Evolutionary conservation across 768 basidiomycete genomes (phyloP).

Genomic region (Phanerochaete sordida): DNA sequence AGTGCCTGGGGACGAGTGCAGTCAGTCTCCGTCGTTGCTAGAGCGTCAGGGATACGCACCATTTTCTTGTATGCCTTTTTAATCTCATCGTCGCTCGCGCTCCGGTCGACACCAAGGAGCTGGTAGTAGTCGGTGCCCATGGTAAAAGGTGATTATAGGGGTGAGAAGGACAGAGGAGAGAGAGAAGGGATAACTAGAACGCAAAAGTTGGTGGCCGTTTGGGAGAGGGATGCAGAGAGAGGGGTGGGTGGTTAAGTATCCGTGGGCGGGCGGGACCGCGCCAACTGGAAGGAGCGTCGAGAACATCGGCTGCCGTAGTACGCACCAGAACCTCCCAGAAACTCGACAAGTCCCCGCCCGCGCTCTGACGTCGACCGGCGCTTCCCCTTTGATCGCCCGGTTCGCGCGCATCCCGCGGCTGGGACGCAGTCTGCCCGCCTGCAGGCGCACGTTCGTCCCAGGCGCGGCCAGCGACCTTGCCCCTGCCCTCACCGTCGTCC

Average conservation of each 20-base stretch:
- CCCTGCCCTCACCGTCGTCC: not conserved
- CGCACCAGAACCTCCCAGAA: constrained; percentile 36
- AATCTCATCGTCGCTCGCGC: constrained; percentile 80
- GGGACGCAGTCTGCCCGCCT: not conserved
- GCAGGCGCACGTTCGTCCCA: not conserved
- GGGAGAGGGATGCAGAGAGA: not conserved
- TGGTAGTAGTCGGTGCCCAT: constrained; percentile 94
- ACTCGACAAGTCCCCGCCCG: not conserved
- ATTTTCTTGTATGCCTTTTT: constrained; percentile 97
- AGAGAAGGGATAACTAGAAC: not conserved
- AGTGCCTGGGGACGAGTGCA: constrained; percentile 49
- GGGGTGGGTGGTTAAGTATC: constrained; percentile 11
- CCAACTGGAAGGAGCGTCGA: not conserved
- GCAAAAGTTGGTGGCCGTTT: not conserved
- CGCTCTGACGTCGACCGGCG: not conserved
- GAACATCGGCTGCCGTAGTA: constrained; percentile 3
- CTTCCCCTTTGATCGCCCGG: no score
- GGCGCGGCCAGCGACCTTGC: not conserved
- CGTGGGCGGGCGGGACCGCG: constrained; percentile 4
- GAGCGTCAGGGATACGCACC: constrained; percentile 37
- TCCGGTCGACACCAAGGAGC: constrained; percentile 66
- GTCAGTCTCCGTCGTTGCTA: not conserved
- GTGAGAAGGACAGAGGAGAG: not conserved
- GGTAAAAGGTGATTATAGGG: not conserved
- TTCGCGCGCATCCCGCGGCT: no score